These are phyloP conservation scores for Penicillium hordei DNA, from an alignment of 2,329 filamentous ascomycete genomes.

Conservation along the genomic window DNA sequence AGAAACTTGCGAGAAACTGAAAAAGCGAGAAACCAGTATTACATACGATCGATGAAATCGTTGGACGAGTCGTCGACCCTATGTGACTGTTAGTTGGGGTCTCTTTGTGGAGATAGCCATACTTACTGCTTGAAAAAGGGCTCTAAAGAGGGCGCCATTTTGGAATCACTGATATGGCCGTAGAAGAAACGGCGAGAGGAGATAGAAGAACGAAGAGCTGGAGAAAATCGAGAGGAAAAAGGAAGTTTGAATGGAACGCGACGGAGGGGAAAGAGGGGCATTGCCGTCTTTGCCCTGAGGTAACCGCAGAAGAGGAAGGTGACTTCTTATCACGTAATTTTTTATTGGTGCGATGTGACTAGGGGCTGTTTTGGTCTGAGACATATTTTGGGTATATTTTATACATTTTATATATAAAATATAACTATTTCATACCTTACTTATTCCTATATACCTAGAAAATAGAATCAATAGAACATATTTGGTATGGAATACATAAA, in stretches of 20 bases:
- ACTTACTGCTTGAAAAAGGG: slow-evolving; percentile 79
- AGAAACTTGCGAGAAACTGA: background rate
- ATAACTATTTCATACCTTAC: too few species aligned
- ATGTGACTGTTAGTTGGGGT: slow-evolving; percentile 7
- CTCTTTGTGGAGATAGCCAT: background rate
- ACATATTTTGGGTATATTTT: background rate
- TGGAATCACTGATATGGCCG: slow-evolving; percentile 51
- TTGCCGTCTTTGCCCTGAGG: slow-evolving; percentile 18
- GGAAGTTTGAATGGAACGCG: slow-evolving; percentile 28
- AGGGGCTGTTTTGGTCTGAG: background rate
- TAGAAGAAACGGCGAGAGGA: slow-evolving; percentile 41
- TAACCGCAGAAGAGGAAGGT: slow-evolving; percentile 5
- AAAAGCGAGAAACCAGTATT: background rate
- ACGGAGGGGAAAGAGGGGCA: slow-evolving; percentile 39
- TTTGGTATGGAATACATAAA: slow-evolving; percentile 18
- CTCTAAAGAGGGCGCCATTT: slow-evolving; percentile 89
- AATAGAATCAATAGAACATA: background rate
- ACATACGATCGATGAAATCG: slow-evolving; percentile 76
- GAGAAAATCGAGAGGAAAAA: slow-evolving; percentile 19
- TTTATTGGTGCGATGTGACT: slow-evolving; percentile 9
- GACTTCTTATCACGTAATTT: slow-evolving; percentile 28
- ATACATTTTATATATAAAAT: background rate
- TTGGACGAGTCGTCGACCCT: slow-evolving; percentile 73
- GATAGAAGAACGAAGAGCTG: slow-evolving; percentile 11
- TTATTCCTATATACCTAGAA: too few species aligned